Evolutionary conservation across 345 rosid genomes (phyloP), one percentile per base, ranked within the genome.

Genomic region (Citrus reticulata): DNA sequence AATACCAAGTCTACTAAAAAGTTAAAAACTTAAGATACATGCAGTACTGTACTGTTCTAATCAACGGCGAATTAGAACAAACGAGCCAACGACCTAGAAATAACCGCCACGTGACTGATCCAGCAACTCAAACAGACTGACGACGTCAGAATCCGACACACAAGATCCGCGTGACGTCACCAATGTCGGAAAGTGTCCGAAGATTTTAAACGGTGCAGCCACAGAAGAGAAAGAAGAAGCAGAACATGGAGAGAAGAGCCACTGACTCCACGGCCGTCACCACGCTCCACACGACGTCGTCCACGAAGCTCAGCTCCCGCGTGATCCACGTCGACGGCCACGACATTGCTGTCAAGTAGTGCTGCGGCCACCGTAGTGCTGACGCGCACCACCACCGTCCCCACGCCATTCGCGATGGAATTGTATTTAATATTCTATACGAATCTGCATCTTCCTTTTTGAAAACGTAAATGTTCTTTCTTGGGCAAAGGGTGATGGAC

Each of bases 181-280:
- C 20, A 4, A 1, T 17, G 58, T 17, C 58, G 8, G 11, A 16
- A 8, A 19, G 35, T 5, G 35, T 34, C 5, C 6, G 7, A 7
- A 51, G 1, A 6, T 64, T 64, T 82, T 74, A 94, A 72, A 94
- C 70, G 2, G 97, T 93, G 79, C 98, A 93, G 75, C 98, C 98
- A 75, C 90, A 95, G 81, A 91, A 89, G 81, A 95, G 92, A 78
- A 93, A 91, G 91, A 89, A 95, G 90, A 95, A 93, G 78, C 95
- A 83, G 65, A 95, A 86, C 93, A 93, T 91, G 30, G 98, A 95
- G 63, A 95, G 91, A 40, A 95, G 89, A 9, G 97, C 98, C 68
- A 93, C 92, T 0, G 98, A 94, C 84, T 94, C 98, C 40, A 94
- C 84, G 61, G 89, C 98, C 25, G 89, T 89, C 27, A 91, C 88